Evolutionary conservation across 257 asterid species (phyloP).

Genomic region (Prunella vulgaris): DNA sequence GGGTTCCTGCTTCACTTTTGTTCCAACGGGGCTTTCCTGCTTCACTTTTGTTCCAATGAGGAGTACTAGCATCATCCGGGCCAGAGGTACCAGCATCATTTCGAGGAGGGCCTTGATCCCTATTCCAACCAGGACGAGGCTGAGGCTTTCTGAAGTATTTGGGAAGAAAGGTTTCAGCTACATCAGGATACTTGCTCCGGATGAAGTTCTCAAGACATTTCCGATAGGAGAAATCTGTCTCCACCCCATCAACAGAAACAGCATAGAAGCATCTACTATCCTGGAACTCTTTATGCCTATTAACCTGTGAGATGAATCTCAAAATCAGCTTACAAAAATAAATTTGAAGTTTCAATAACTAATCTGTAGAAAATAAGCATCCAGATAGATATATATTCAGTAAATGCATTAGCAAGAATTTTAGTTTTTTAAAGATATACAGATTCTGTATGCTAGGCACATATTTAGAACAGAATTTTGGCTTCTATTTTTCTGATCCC

Average conservation of each 20-base stretch:
- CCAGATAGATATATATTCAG: background rate
- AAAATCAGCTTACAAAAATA: constrained; percentile 17
- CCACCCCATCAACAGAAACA: constrained; percentile 59
- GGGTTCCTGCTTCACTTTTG: constrained; percentile 16
- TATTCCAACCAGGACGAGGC: constrained; percentile 55
- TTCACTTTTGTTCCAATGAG: constrained; percentile 19
- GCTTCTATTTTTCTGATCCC: too few relatives aligned
- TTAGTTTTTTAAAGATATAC: background rate
- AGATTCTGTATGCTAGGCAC: background rate
- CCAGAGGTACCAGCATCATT: constrained; percentile 32
- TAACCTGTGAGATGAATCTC: constrained; percentile 45
- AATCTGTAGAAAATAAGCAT: background rate
- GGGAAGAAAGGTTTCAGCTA: constrained; percentile 54
- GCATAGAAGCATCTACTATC: constrained; percentile 84
- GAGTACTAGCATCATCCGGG: constrained; percentile 18
- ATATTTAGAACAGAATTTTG: background rate
- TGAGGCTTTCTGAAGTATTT: constrained; percentile 68
- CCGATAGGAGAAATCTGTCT: constrained; percentile 75
- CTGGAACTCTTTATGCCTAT: constrained; percentile 58
- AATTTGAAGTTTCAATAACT: background rate
- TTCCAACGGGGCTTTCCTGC: constrained; percentile 25
- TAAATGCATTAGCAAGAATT: background rate
- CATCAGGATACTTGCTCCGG: constrained; percentile 57
- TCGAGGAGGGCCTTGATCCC: constrained; percentile 32
- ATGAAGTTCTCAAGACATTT: constrained; percentile 68